Conservation (phyloP, 345 rosid species). For the Dimocarpus longan region DNA sequence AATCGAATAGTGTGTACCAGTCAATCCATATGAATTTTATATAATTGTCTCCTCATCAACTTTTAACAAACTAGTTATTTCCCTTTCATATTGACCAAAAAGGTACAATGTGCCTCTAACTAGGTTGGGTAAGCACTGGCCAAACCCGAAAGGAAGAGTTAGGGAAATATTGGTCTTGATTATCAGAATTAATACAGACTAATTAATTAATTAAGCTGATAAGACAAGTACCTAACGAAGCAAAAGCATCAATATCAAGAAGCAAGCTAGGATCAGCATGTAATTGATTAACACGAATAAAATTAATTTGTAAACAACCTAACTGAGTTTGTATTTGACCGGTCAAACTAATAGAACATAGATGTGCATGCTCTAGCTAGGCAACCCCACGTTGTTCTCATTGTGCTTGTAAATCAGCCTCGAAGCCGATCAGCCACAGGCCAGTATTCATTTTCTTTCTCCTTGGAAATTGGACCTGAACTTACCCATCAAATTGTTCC, state of each 20-base stretch:
- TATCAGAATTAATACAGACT: not conserved
- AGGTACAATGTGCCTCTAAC: no score
- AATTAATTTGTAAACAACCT: not conserved
- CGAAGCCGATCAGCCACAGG: not conserved
- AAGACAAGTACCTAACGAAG: not conserved
- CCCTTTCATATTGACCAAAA: no score
- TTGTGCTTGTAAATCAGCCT: constrained; percentile 30
- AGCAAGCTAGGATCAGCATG: not conserved
- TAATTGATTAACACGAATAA: not conserved
- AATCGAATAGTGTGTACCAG: not conserved
- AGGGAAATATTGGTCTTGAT: not conserved
- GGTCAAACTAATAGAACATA: constrained; percentile 13
- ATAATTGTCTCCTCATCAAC: no score
- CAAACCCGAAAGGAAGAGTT: not conserved
- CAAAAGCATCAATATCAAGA: constrained; percentile 2
- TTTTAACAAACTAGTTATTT: no score
- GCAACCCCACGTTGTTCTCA: not conserved
- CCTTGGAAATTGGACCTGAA: constrained; percentile 14
- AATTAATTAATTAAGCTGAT: not conserved
- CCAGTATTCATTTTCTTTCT: not conserved
- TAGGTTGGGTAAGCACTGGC: not conserved
- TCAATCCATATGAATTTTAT: no score
- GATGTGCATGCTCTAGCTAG: constrained; percentile 13
- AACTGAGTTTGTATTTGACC: not conserved
- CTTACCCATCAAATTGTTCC: not conserved